A percentile compares a stretch with the other conserved stretches of the same genome.
These are phyloP conservation scores for Cryptosporidium ubiquitum DNA, from an alignment of 169 alveolate species.

Conservation along the genomic window DNA sequence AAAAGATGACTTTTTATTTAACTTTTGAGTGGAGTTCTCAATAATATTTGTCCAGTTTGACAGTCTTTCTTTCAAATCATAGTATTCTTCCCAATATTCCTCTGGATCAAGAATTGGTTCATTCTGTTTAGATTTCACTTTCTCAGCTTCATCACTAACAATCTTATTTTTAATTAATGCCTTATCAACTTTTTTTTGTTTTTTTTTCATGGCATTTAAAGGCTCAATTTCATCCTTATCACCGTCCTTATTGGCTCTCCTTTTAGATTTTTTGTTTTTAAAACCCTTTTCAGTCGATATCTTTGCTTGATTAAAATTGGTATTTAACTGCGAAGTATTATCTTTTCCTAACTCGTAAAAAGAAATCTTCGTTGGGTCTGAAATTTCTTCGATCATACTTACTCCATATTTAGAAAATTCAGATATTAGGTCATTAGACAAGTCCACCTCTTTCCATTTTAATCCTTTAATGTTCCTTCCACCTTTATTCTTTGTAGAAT, in stretches of 20 bases:
- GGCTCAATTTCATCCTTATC: neutral
- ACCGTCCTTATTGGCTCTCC: neutral
- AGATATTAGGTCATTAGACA: constrained; percentile 13
- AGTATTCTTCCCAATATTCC: constrained; percentile 65
- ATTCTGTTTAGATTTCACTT: neutral
- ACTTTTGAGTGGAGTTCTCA: neutral
- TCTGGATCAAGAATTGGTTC: constrained; percentile 45
- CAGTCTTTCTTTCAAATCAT: constrained; percentile 25
- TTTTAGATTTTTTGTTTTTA: neutral
- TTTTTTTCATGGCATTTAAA: neutral
- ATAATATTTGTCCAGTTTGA: constrained; percentile 48
- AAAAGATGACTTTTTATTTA: neutral
- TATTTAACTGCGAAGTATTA: neutral
- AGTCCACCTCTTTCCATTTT: constrained; percentile 56
- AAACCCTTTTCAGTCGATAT: neutral
- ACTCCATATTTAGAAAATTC: constrained; percentile 60
- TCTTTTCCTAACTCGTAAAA: constrained; percentile 28
- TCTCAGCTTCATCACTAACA: neutral
- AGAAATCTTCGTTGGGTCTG: constrained; percentile 18
- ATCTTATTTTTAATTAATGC: neutral
- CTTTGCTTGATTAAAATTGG: neutral
- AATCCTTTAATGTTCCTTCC: neutral
- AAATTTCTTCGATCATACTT: constrained; percentile 64
- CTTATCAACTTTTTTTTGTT: neutral
- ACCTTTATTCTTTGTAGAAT: neutral